Evolutionary conservation across 2,329 filamentous ascomycete genomes (phyloP).

Genomic region (Apiospora arundinis): DNA sequence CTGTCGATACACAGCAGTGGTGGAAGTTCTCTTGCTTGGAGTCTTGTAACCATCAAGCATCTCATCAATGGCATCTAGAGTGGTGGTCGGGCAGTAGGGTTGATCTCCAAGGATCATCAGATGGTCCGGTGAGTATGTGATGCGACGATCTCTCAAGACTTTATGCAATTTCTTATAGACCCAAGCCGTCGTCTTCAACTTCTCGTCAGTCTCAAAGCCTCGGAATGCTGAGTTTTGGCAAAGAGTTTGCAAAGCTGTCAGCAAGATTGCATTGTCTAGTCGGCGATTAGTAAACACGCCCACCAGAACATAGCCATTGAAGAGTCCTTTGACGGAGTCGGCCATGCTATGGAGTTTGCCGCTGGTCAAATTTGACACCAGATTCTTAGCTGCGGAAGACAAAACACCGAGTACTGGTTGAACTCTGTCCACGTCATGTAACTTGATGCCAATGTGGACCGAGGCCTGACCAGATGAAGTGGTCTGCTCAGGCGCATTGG

Average conservation of each 20-base stretch:
- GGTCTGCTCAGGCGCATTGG: not conserved
- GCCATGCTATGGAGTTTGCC: not conserved
- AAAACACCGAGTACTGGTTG: not conserved
- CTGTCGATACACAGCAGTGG: not conserved
- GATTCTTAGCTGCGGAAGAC: not conserved
- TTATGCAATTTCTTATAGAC: not conserved
- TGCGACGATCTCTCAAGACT: not conserved
- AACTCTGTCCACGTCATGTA: not conserved
- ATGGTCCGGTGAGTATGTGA: not conserved
- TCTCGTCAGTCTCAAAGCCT: not conserved
- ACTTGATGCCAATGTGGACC: not conserved
- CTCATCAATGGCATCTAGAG: not conserved
- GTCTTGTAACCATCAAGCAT: not conserved
- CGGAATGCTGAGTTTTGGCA: conserved; percentile 2
- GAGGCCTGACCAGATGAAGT: not conserved
- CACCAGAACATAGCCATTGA: not conserved
- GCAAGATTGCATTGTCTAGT: not conserved
- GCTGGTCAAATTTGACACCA: not conserved
- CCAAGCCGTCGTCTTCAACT: not conserved
- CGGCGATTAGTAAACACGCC: not conserved
- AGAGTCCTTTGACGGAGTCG: not conserved
- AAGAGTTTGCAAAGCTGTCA: not conserved
- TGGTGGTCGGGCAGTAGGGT: not conserved
- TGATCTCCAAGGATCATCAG: not conserved
- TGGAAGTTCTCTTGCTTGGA: not conserved